phyloP scores from a whole-genome alignment of 164 flowering plant species.

The Akebia trifoliata region DNA sequence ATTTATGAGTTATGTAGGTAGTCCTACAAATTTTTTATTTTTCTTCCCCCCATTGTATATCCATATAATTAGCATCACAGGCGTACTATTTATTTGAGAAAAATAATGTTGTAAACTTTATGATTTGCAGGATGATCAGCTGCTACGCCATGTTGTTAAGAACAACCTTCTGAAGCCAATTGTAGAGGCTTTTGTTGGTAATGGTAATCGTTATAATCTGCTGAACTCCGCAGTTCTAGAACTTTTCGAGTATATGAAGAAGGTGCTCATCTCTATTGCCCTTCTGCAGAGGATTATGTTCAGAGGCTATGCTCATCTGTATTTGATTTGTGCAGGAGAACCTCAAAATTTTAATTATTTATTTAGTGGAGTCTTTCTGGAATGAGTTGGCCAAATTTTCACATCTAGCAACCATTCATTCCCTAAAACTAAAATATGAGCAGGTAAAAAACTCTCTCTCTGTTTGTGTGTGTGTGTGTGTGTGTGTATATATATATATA shows the following conservation, averaged over 20 bases:
- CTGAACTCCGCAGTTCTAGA: constrained; percentile 86
- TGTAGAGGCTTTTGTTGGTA: constrained; percentile 70
- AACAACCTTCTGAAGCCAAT: constrained; percentile 74
- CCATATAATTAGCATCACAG: too few relatives aligned
- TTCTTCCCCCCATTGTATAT: too few relatives aligned
- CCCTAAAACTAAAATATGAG: constrained; percentile 75
- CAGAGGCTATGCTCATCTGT: neutral
- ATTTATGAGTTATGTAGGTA: too few relatives aligned
- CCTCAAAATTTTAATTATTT: constrained; percentile 53
- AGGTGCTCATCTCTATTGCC: constrained; percentile 38
- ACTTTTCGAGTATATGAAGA: constrained; percentile 76
- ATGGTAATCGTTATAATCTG: constrained; percentile 89
- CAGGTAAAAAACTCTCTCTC: constrained; percentile 66
- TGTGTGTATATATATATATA: too few relatives aligned
- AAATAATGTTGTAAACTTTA: too few relatives aligned
- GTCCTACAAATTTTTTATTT: too few relatives aligned
- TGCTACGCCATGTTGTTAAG: constrained; percentile 63
- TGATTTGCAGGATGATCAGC: constrained; percentile 79
- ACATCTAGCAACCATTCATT: constrained; percentile 44
- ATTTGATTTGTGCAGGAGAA: constrained; percentile 63
- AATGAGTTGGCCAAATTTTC: constrained; percentile 64
- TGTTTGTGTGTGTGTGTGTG: too few relatives aligned
- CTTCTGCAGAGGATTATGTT: neutral
- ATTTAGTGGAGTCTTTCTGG: constrained; percentile 81
- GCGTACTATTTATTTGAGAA: too few relatives aligned